Percentiles rank a stretch among this genome's conserved stretches.
Conservation (phyloP, 345 rosid species). For the Linum lewisii region DNA sequence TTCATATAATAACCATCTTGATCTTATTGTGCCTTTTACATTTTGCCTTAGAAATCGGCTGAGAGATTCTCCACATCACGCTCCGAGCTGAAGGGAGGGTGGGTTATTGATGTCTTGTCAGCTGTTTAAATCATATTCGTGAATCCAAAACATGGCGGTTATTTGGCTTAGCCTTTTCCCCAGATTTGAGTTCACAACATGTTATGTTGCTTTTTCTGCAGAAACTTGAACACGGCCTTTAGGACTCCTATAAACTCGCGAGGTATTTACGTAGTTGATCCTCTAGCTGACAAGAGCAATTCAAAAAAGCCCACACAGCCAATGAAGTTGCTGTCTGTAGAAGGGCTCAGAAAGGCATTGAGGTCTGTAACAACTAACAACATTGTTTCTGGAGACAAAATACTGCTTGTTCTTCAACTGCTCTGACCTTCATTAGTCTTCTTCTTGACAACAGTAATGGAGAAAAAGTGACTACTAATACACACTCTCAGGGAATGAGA, state of each 20-base stretch:
- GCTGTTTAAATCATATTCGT: too few species aligned
- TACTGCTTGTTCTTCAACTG: background rate
- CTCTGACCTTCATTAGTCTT: slow-evolving; percentile 3
- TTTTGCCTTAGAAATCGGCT: slow-evolving; percentile 50
- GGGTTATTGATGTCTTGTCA: slow-evolving; percentile 17
- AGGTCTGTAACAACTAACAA: background rate
- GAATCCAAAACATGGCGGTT: background rate
- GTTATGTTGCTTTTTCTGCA: too few species aligned
- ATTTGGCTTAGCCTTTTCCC: background rate
- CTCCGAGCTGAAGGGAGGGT: slow-evolving; percentile 88
- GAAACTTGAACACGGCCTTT: slow-evolving; percentile 62
- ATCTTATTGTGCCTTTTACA: background rate
- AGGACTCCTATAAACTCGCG: slow-evolving; percentile 35
- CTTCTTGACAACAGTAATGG: slow-evolving; percentile 46
- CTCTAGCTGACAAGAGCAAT: slow-evolving; percentile 36
- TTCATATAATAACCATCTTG: background rate
- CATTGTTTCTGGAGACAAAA: slow-evolving; percentile 9
- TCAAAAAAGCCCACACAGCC: slow-evolving; percentile 40
- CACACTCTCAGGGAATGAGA: slow-evolving; percentile 82
- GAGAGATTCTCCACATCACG: slow-evolving; percentile 46
- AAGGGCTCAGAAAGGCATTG: slow-evolving; percentile 12
- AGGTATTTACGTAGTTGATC: slow-evolving; percentile 67
- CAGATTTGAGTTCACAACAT: too few species aligned
- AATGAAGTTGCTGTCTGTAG: slow-evolving; percentile 55
- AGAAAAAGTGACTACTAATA: slow-evolving; percentile 74